Evolutionary conservation across 129 eudicot species (phyloP), one percentile per base, ranked within the genome.

Genomic region (Helianthus annuus): DNA sequence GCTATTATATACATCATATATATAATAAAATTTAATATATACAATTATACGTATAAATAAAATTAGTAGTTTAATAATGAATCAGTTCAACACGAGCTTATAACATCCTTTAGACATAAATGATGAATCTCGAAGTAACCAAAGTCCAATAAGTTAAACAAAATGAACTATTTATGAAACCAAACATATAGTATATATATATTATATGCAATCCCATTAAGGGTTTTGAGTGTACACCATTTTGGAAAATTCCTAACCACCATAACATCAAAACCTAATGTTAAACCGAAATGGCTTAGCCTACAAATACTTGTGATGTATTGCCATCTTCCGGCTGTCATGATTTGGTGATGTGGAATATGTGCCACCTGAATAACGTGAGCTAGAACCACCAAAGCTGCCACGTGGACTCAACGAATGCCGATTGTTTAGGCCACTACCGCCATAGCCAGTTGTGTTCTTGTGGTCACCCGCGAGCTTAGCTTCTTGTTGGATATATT

Each of bases 231-330:
- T 32, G 36, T 32, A 60, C 66, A 32, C 62, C 24, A 16, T 6
- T 60, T 60, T 4, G 32, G 32, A 60, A 13, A 34, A 60, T 34
- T 60, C 66, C 66, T 60, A 60, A 64, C 54, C 42, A 64, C 54
- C 42, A 64, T 58, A 76, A 68, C 64, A 69, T 27, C 76, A 53
- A 32, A 70, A 77, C 38, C 66, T 60, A 60, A 19, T 11, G 1
- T 67, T 61, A 16, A 39, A 54, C 57, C 44, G 55, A 44, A 75
- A 44, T 38, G 45, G 24, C 17, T 46, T 76, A 64, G 45, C 61
- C 82, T 78, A 78, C 72, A 78, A 71, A 54, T 72, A 78, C 67
- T 78, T 78, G 77, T 78, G 82, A 71, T 78, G 82, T 78, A 78
- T 78, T 39, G 82, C 68, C 82, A 78, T 70, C 64, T 78, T 78